Evolutionary conservation across 2,329 filamentous ascomycete genomes (phyloP), one percentile per base, ranked within the genome.

Genomic region (Colletotrichum cereale): DNA sequence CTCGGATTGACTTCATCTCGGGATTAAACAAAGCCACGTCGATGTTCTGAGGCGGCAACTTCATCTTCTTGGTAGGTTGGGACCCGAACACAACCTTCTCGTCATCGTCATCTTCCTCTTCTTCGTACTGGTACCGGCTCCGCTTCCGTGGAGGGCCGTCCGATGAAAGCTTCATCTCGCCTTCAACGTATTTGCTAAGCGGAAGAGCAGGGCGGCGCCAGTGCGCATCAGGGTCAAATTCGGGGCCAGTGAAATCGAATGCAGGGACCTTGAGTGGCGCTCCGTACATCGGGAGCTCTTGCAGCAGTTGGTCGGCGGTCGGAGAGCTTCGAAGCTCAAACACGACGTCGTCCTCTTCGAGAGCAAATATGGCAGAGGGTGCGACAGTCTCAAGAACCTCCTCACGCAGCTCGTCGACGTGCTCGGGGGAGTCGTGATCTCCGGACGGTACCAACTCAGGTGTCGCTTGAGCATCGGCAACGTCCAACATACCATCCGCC

Each of bases 11-110:
- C 80, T 96, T 97, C 84, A 97, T 96, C 72, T 97, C 93, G 0
- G 94, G 91, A 73, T 93, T 91, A 82, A 99, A 99, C 0, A 99
- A 84, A 1, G 96, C 95, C 69, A 98, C 94, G 71, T 93, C 89
- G 2, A 87, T 89, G 74, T 92, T 91, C 74, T 93, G 89, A 0
- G 95, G 91, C 1, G 88, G 87, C 11, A 95, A 79, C 52, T 88
- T 80, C 38, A 76, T 77, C 50, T 75, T 74, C 52, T 74, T 76
- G 26, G 74, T 77, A n/a, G 73, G 75, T 29, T 77, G 75, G 21
- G 74, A 75, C 16, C 77, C 81, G 67, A 82, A 83, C 31, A 84
- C 75, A 36, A 84, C 79, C 55, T 81, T 80, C 16, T 84, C 77
- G 71, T 86, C 82, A 73, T 85, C 82, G 42, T 91, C 90, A 26